These are phyloP conservation scores for Nakaseomyces uthaithaninus DNA, from an alignment of 1,139 yeast species.

Conservation along the genomic window DNA sequence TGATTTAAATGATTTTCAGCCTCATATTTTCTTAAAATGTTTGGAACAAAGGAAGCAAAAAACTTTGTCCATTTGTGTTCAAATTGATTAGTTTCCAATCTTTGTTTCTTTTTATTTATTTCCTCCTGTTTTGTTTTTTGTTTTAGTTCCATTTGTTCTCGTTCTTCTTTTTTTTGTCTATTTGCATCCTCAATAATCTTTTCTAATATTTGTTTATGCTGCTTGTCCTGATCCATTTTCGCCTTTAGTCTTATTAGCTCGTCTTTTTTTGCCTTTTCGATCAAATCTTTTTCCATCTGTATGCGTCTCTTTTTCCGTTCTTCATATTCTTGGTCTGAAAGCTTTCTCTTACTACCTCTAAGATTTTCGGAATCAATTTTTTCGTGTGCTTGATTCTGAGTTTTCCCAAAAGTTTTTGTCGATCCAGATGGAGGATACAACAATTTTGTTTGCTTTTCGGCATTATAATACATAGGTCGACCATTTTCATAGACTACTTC, in stretches of 20 bases:
- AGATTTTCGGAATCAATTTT: neutral
- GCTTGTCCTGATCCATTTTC: slow-evolving; percentile 23
- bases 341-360: slow-evolving; percentile 6
- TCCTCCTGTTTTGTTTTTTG: slow-evolving; percentile 21
- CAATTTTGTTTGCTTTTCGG: slow-evolving; percentile 25
- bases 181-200: slow-evolving; percentile 39
- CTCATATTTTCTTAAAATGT: slow-evolving; percentile 60
- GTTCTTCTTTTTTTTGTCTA: slow-evolving; percentile 28
- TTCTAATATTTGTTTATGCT: slow-evolving; percentile 28
- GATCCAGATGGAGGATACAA: slow-evolving; percentile 26
- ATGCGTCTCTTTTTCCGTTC: slow-evolving; percentile 19
- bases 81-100: slow-evolving; percentile 15
- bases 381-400: neutral
- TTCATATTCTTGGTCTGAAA: slow-evolving; percentile 18
- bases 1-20: slow-evolving; percentile 48
- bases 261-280: slow-evolving; percentile 26
- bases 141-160: slow-evolving; percentile 18
- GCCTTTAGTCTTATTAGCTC: slow-evolving; percentile 25
- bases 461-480: slow-evolving; percentile 29
- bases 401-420: slow-evolving; percentile 14
- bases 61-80: slow-evolving; percentile 49
- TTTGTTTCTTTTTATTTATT: slow-evolving; percentile 17
- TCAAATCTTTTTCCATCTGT: slow-evolving; percentile 22
- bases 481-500: slow-evolving; percentile 31
- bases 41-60: slow-evolving; percentile 76